phyloP scores from a whole-genome alignment of 805 yeast species.

The Candida caryicola region DNA sequence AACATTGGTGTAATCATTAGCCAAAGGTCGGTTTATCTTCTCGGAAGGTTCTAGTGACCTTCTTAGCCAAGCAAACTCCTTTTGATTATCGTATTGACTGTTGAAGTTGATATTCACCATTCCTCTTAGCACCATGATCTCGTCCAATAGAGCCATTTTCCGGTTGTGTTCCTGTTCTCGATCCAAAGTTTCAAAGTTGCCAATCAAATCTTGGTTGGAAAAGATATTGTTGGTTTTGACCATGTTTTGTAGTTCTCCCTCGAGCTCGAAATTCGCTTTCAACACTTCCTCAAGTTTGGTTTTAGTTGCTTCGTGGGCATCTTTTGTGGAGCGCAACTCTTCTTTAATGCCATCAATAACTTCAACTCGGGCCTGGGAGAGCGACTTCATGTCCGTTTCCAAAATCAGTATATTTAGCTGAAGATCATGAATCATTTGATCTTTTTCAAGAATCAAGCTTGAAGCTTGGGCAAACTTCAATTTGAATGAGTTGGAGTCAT shows the following conservation, averaged over 20 bases:
- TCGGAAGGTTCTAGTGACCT: constrained; percentile 4
- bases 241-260: constrained; percentile 24
- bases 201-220: constrained; percentile 15
- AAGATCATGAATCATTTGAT: constrained; percentile 39
- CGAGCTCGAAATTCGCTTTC: constrained; percentile 19
- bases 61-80: constrained; percentile 22
- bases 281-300: constrained; percentile 16
- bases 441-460: constrained; percentile 18
- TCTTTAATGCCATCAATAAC: constrained; percentile 18
- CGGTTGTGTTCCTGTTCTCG: constrained; percentile 32
- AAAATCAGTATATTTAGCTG: constrained; percentile 44
- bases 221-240: constrained; percentile 18
- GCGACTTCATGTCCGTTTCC: constrained; percentile 40
- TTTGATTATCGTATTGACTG: background rate
- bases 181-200: constrained; percentile 30
- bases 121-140: constrained; percentile 42
- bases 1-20: constrained; percentile 4
- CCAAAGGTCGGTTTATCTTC: background rate
- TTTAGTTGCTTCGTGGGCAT: constrained; percentile 17
- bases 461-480: background rate
- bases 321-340: constrained; percentile 7
- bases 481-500: background rate
- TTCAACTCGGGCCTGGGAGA: constrained; percentile 27
- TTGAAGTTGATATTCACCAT: constrained; percentile 11
- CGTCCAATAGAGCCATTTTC: constrained; percentile 40